phyloP scores from a whole-genome alignment of 805 yeast genomes.

The Candida fluviatilis region DNA sequence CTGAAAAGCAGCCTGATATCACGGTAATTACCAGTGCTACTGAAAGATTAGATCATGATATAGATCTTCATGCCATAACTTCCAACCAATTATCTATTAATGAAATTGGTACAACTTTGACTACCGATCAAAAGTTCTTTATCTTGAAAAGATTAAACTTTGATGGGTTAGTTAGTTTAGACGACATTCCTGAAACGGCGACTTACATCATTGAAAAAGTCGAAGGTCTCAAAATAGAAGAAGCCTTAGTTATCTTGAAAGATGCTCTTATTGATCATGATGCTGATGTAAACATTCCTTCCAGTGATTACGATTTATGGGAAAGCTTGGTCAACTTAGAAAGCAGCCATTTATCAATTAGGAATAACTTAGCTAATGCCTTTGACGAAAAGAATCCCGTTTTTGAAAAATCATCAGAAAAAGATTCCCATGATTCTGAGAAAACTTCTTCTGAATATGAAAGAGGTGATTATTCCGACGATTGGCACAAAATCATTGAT shows the following conservation, averaged over 20 bases:
- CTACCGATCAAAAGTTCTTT: slow-evolving; percentile 23
- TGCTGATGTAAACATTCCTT: slow-evolving; percentile 32
- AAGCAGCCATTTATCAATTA: background rate
- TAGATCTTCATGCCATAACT: slow-evolving; percentile 16
- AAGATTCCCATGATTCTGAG: background rate
- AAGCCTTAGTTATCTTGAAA: slow-evolving; percentile 24
- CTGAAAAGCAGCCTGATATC: slow-evolving; percentile 1
- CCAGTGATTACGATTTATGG: slow-evolving; percentile 22
- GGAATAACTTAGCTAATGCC: background rate
- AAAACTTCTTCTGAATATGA: slow-evolving; percentile 1
- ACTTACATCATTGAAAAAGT: slow-evolving; percentile 29
- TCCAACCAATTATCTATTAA: slow-evolving; percentile 20
- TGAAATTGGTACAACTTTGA: slow-evolving; percentile 20
- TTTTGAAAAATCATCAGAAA: background rate
- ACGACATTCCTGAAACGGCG: slow-evolving; percentile 27
- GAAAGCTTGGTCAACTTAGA: slow-evolving; percentile 12
- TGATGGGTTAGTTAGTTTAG: slow-evolving; percentile 21
- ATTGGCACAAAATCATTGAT: slow-evolving; percentile 6
- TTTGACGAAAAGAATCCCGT: background rate
- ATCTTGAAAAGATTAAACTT: slow-evolving; percentile 24
- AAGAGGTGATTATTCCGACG: slow-evolving; percentile 1
- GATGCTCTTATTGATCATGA: slow-evolving; percentile 24
- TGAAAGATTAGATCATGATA: slow-evolving; percentile 4
- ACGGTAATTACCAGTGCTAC: slow-evolving; percentile 3
- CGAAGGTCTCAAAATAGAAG: slow-evolving; percentile 15